Conservation (phyloP, 345 rosid species). For the Populus euphratica region DNA sequence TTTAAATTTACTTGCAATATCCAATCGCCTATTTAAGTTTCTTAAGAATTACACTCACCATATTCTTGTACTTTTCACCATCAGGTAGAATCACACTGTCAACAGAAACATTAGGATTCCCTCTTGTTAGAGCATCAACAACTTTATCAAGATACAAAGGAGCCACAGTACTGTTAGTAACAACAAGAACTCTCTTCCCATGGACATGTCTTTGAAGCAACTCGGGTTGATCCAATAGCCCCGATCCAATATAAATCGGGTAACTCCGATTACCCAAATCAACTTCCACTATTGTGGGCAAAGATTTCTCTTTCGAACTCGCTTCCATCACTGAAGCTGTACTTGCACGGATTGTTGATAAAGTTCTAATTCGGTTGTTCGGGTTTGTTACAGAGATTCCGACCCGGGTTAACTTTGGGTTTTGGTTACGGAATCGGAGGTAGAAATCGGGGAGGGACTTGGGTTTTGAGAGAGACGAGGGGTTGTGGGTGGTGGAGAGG, state of each 20-base stretch:
- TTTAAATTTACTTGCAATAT: too few species aligned
- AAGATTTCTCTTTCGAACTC: conserved; percentile 22
- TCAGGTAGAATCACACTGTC: conserved; percentile 85
- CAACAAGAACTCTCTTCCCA: conserved; percentile 94
- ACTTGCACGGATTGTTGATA: conserved; percentile 37
- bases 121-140: conserved; percentile 66
- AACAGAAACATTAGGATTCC: conserved; percentile 76
- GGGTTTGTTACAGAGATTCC: conserved; percentile 21
- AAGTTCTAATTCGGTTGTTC: conserved; percentile 1
- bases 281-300: conserved; percentile 72
- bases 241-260: conserved; percentile 92
- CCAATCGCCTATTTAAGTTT: too few species aligned
- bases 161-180: conserved; percentile 69
- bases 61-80: conserved; percentile 86
- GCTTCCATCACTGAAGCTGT: conserved; percentile 58
- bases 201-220: conserved; percentile 93
- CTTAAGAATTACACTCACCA: conserved; percentile 41
- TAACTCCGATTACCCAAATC: conserved; percentile 89
- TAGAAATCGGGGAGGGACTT: conserved; percentile 16
- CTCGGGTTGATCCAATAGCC: conserved; percentile 69
- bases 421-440: conserved; percentile 28
- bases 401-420: conserved; percentile 27
- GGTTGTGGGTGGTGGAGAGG: conserved; percentile 25
- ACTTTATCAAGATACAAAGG: conserved; percentile 79
- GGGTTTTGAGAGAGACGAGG: conserved; percentile 7